These are phyloP conservation scores for Fraxinus paxiana DNA, from an alignment of 305 asterid genomes.

Conservation along the genomic window DNA sequence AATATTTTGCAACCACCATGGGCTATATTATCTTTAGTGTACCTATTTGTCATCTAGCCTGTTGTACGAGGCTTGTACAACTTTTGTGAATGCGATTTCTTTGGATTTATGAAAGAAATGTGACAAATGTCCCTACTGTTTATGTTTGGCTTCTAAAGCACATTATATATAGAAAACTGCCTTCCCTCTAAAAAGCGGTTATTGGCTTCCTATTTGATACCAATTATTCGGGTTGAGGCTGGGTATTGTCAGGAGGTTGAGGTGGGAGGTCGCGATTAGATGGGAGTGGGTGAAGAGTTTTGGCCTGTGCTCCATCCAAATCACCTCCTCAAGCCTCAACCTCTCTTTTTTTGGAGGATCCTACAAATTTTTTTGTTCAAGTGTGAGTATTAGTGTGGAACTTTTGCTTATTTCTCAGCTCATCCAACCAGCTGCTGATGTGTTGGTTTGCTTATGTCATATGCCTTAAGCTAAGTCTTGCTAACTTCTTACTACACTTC, in stretches of 20 bases:
- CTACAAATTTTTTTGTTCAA: background rate
- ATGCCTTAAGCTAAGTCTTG: background rate
- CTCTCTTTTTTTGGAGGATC: background rate
- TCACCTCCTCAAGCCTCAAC: background rate
- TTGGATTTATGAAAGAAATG: background rate
- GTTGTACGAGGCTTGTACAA: background rate
- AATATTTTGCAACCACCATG: background rate
- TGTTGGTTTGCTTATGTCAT: background rate
- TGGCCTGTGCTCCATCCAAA: background rate
- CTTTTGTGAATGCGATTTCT: background rate
- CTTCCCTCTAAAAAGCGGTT: background rate
- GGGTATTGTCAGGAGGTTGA: background rate
- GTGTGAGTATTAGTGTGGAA: background rate
- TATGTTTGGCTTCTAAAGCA: background rate
- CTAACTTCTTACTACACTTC: background rate
- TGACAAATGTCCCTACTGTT: background rate
- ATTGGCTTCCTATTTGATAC: background rate
- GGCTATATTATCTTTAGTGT: background rate
- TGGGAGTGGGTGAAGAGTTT: background rate
- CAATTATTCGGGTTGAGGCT: background rate
- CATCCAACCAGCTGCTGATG: background rate
- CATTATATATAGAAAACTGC: background rate
- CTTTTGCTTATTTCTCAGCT: background rate
- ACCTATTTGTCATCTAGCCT: background rate
- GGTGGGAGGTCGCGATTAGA: background rate